These are phyloP conservation scores for Fagus sylvatica DNA, from an alignment of 306 rosid genomes.

Conservation along the genomic window DNA sequence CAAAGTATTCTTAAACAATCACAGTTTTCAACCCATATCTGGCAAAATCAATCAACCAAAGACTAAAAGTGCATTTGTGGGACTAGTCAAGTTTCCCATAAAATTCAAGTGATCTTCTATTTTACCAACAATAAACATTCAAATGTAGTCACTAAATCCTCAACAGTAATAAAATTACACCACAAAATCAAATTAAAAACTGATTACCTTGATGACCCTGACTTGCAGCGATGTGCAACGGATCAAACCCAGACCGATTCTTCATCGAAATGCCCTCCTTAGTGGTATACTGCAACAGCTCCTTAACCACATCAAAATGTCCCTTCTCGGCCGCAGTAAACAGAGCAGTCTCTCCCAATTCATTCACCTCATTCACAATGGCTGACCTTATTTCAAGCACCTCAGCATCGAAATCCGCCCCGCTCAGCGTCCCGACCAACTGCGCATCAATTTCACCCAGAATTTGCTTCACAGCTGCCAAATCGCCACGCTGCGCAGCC, in stretches of 20 bases:
- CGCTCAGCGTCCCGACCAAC: slow-evolving; percentile 56
- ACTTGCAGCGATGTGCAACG: slow-evolving; percentile 77
- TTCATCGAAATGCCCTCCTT: slow-evolving; percentile 49
- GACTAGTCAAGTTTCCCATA: too few species aligned
- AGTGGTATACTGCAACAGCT: slow-evolving; percentile 55
- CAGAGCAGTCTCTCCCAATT: slow-evolving; percentile 77
- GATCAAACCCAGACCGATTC: slow-evolving; percentile 66
- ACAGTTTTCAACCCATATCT: too few species aligned
- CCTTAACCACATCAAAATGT: slow-evolving; percentile 52
- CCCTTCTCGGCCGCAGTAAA: slow-evolving; percentile 78
- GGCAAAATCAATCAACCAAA: too few species aligned
- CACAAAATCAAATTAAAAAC: neutral
- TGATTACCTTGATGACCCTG: slow-evolving; percentile 73
- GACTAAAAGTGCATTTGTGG: too few species aligned
- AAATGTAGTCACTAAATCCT: neutral
- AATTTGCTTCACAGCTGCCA: slow-evolving; percentile 39
- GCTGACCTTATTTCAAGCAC: slow-evolving; percentile 61
- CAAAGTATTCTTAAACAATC: neutral
- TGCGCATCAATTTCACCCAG: slow-evolving; percentile 66
- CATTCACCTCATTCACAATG: slow-evolving; percentile 77
- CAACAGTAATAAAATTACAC: neutral
- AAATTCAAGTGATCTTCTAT: too few species aligned
- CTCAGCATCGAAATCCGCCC: slow-evolving; percentile 72
- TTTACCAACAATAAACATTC: neutral
- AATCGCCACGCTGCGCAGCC: slow-evolving; percentile 70